Conservation (phyloP, 2,329 filamentous ascomycete genomes). For the Xylariaceae sp. region DNA sequence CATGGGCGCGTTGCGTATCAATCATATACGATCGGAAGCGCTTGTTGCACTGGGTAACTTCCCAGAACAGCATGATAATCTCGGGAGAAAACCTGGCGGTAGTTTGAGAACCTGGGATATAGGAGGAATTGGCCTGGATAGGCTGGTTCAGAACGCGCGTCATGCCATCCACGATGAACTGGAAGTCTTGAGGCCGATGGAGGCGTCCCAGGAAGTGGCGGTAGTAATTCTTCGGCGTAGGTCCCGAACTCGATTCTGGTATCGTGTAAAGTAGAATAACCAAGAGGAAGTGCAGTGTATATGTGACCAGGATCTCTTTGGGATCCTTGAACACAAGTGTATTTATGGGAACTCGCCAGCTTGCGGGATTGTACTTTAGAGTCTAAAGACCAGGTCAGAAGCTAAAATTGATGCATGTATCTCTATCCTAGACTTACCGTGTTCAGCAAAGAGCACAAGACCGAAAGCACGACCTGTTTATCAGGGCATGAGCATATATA, state of each 20-base stretch:
- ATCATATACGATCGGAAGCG: conserved; percentile 95
- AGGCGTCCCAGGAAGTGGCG: conserved; percentile 87
- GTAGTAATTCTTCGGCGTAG: conserved; percentile 82
- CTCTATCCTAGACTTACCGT: conserved; percentile 61
- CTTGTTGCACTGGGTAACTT: conserved; percentile 95
- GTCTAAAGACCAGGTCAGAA: conserved; percentile 50
- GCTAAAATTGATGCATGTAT: neutral
- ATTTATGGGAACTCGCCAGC: conserved; percentile 92
- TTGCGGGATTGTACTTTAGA: conserved; percentile 91
- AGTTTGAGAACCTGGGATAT: conserved; percentile 79
- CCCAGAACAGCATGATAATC: conserved; percentile 97
- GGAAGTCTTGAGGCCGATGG: conserved; percentile 92
- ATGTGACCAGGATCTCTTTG: conserved; percentile 85
- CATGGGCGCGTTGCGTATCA: conserved; percentile 87
- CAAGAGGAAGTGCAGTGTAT: conserved; percentile 86
- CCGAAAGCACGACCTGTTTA: conserved; percentile 85
- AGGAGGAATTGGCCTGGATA: conserved; percentile 81
- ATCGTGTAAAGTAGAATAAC: conserved; percentile 82
- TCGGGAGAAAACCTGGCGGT: conserved; percentile 85
- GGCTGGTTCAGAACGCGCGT: conserved; percentile 88
- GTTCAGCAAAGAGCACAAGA: conserved; percentile 89
- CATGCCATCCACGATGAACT: conserved; percentile 95
- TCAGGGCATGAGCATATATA: conserved; percentile 85
- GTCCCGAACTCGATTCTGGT: conserved; percentile 64
- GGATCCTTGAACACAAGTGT: conserved; percentile 87